Percentiles rank a stretch among this genome's conserved stretches.
Evolutionary conservation across 163 green algal species (phyloP).

Genomic region (Trebouxiophyceae sp.): DNA sequence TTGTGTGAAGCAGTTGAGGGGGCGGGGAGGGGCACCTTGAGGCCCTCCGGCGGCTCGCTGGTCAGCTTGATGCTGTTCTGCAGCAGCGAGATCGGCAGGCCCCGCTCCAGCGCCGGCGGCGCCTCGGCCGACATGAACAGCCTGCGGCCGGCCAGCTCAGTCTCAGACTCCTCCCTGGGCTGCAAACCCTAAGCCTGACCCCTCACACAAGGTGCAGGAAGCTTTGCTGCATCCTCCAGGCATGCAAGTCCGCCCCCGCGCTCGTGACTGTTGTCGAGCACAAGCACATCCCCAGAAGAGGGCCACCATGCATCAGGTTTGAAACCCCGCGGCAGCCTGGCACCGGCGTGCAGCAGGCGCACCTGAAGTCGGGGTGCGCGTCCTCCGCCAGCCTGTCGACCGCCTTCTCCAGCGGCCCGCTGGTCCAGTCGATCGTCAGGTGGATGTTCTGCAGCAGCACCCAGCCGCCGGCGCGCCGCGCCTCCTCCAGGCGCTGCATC

Average conservation of each 20-base stretch:
- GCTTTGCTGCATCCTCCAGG: too few relatives aligned
- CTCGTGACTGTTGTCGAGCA: too few relatives aligned
- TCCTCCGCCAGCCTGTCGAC: constrained; percentile 81
- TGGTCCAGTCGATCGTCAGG: constrained; percentile 86
- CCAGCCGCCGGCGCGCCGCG: constrained; percentile 83
- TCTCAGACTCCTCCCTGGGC: too few relatives aligned
- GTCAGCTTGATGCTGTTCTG: constrained; percentile 90
- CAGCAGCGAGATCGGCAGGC: constrained; percentile 80
- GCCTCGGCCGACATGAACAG: constrained; percentile 93
- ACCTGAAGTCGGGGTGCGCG: constrained; percentile 78
- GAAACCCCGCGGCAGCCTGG: too few relatives aligned
- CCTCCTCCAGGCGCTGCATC: constrained; percentile 68
- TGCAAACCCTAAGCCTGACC: too few relatives aligned
- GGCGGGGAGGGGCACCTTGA: constrained; percentile 39
- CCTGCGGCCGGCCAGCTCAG: too few relatives aligned
- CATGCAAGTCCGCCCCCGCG: too few relatives aligned
- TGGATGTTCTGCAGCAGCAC: constrained; percentile 97
- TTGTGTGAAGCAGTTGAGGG: neutral
- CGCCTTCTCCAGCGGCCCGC: constrained; percentile 71
- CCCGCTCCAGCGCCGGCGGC: constrained; percentile 68
- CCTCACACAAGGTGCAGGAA: too few relatives aligned
- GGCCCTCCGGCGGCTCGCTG: constrained; percentile 85
- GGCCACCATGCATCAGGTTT: too few relatives aligned
- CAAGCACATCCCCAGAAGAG: too few relatives aligned
- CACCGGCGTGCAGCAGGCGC: too few relatives aligned